phyloP scores from a whole-genome alignment of 75 land plant species.

The Picea glauca region DNA sequence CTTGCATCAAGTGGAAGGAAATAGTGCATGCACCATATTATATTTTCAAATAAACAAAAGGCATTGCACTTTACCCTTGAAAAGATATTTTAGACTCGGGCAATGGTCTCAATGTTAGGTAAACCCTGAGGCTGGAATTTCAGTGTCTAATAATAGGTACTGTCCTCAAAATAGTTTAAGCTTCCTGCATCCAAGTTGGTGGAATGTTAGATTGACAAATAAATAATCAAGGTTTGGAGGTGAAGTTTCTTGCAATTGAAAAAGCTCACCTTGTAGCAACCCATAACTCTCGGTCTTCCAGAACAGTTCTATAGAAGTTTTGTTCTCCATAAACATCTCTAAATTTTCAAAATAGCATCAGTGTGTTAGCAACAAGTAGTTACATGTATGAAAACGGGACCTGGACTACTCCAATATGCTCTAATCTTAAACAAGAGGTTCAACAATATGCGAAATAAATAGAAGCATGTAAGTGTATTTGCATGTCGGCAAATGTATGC shows the following conservation, averaged over 20 bases:
- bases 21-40: background rate
- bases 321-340: background rate
- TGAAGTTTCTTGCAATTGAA: background rate
- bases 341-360: background rate
- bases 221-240: background rate
- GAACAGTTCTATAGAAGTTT: conserved; percentile 1
- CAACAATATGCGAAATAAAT: background rate
- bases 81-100: background rate
- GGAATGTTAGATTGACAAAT: background rate
- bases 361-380: background rate
- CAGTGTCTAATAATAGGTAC: background rate
- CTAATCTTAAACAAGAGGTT: background rate
- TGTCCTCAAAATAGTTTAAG: conserved; percentile 5
- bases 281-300: conserved; percentile 7
- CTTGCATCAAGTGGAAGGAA: background rate
- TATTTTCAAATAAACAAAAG: background rate
- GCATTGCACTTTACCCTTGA: background rate
- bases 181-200: conserved; percentile 7
- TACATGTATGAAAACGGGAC: background rate
- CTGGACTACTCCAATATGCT: background rate
- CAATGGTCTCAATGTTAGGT: background rate
- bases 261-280: conserved; percentile 1
- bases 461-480: background rate
- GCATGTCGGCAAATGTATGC: background rate
- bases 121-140: background rate